Conservation (phyloP, 2,329 filamentous ascomycete species). For the Arthrobotrys megalospora region DNA sequence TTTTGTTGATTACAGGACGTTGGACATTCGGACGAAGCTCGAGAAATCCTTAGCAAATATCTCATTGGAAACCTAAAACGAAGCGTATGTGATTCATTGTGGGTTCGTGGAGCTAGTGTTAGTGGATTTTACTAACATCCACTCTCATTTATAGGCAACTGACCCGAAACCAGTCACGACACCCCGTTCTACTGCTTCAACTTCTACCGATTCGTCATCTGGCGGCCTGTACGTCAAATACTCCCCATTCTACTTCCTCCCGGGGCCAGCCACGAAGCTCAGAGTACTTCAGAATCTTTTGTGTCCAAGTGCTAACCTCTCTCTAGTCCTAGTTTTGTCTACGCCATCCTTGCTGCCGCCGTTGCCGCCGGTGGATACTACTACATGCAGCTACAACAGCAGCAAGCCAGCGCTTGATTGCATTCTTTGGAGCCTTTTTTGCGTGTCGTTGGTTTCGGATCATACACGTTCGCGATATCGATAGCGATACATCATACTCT, state of each 20-base stretch:
- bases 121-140: background rate
- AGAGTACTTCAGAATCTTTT: background rate
- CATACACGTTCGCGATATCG: slow-evolving; percentile 2
- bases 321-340: slow-evolving; percentile 49
- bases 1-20: slow-evolving; percentile 75
- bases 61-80: slow-evolving; percentile 84
- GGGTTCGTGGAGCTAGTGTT: background rate
- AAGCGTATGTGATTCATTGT: slow-evolving; percentile 73
- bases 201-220: slow-evolving; percentile 35
- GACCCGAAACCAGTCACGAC: slow-evolving; percentile 40
- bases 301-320: slow-evolving; percentile 19
- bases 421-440: slow-evolving; percentile 2
- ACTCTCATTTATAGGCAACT: slow-evolving; percentile 20
- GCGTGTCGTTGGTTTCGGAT: slow-evolving; percentile 8
- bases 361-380: slow-evolving; percentile 55
- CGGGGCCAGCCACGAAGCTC: background rate
- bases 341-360: slow-evolving; percentile 39
- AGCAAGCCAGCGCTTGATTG: slow-evolving; percentile 41
- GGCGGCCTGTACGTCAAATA: slow-evolving; percentile 49
- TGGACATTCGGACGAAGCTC: slow-evolving; percentile 97
- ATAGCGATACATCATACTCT: slow-evolving; percentile 6
- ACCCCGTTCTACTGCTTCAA: slow-evolving; percentile 6
- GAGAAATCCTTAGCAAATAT: slow-evolving; percentile 88
- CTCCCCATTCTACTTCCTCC: background rate
- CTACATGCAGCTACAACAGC: slow-evolving; percentile 55